Base-by-base conservation (phyloP, 2,329 filamentous ascomycete genomes). In the Epichloe glyceriae region DNA sequence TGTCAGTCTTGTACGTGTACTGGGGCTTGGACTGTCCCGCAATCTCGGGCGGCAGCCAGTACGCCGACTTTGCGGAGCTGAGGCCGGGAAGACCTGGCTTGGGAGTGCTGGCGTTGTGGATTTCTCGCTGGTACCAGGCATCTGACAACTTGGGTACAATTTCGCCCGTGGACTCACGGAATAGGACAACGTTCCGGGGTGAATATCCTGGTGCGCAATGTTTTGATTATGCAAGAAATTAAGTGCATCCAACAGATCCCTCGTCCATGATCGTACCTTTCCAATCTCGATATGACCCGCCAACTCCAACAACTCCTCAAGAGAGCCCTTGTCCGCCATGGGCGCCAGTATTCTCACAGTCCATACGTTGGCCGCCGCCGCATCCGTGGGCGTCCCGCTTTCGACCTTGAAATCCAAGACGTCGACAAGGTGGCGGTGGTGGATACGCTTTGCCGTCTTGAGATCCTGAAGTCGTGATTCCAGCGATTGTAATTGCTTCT, bases 221-320 rank as follows among this genome's bases (percentile, higher is more conserved):
- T 88, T 88, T 62, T 86, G 83, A 56, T 85, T 84, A 67, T 97
- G 91, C 49, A 95, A 80, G 63, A 85, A 95, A 52, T 88, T 86
- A 30, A 98, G 72, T 0, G 85, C 93, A 68, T 96, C 88, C 26
- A 98, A 77, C 17, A 98, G 74, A 60, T 95, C 88, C 53, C 90
- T 82, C n/a, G 88, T 93, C 85, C 89, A 97, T 22, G 87, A 83
- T 49, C 89, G 84, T 43, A 90, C 83, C 62, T 84, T 90, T 55
- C 80, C 79, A 48, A 86, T 78, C 41, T 85, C 79, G 47, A 96
- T 71, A 33, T 78, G 78, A 4, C 86, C 88, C 41, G 88, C 81
- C 53, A 91, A 78, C 51, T 91, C 85, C 33, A 98, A 73, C 19
- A 94, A 73, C 59, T 95, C 88, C 30, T 84, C 80, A 14, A 98